phyloP scores from a whole-genome alignment of 176 grass and related monocot species.

The Juncus effusus region DNA sequence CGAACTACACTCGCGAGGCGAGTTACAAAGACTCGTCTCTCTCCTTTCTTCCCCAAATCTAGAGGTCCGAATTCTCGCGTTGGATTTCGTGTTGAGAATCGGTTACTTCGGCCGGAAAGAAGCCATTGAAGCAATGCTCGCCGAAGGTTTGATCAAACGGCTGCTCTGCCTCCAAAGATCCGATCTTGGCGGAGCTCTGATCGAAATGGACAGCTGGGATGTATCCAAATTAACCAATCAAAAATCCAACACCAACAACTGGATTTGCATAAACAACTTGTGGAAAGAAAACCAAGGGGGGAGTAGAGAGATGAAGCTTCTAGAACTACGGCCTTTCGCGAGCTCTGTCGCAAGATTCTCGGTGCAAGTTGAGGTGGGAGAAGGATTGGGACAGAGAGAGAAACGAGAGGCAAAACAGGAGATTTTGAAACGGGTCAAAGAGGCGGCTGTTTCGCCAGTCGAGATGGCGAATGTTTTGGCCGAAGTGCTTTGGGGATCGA shows the following conservation, averaged over 20 bases:
- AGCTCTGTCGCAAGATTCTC: constrained; percentile 70
- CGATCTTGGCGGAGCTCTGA: constrained; percentile 35
- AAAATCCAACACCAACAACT: not conserved
- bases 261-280: constrained; percentile 14
- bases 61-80: constrained; percentile 36
- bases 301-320: not conserved
- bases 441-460: constrained; percentile 48
- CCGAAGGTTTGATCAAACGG: constrained; percentile 73
- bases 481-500: constrained; percentile 83
- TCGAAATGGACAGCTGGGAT: constrained; percentile 27
- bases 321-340: constrained; percentile 42
- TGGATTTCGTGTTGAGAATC: constrained; percentile 53
- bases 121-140: constrained; percentile 62
- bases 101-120: constrained; percentile 70
- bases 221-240: constrained; percentile 2
- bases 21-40: constrained; percentile 55
- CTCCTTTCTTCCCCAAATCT: constrained; percentile 49
- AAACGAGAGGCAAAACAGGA: constrained; percentile 59
- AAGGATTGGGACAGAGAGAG: constrained; percentile 57
- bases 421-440: constrained; percentile 54
- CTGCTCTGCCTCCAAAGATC: constrained; percentile 69
- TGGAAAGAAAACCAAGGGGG: not conserved
- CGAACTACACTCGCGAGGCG: constrained; percentile 62
- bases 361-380: constrained; percentile 76
- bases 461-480: constrained; percentile 55